Evolutionary conservation across 805 yeast species (phyloP).

Genomic region (Starmera quercuum): DNA sequence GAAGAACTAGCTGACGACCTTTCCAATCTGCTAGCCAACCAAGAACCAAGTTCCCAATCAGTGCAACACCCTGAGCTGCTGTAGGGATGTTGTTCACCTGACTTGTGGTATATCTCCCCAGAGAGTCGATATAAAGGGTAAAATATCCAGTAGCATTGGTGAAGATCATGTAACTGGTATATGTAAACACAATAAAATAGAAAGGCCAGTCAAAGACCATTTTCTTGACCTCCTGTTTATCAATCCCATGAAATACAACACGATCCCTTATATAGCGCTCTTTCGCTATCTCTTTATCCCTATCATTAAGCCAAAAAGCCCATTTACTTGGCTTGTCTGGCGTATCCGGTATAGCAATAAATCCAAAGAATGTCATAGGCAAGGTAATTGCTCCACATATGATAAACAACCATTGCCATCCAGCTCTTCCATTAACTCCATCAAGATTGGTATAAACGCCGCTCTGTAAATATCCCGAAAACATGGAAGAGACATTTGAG

Average conservation of each 20-base stretch:
- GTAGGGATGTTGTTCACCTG: slow-evolving; percentile 2
- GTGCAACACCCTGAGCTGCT: slow-evolving; percentile 2
- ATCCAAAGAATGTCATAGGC: slow-evolving; percentile 46
- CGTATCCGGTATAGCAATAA: slow-evolving; percentile 61
- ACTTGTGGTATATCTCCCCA: slow-evolving; percentile 25
- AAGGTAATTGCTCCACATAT: slow-evolving; percentile 65
- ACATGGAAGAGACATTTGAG: slow-evolving; percentile 36
- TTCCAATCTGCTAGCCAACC: slow-evolving; percentile 3
- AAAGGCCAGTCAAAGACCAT: slow-evolving; percentile 49
- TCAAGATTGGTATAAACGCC: slow-evolving; percentile 19
- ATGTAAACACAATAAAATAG: slow-evolving; percentile 42
- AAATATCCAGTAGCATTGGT: slow-evolving; percentile 49
- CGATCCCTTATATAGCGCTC: slow-evolving; percentile 32
- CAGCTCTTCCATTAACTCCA: slow-evolving; percentile 48
- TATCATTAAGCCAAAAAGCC: slow-evolving; percentile 64
- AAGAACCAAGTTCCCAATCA: slow-evolving; percentile 1
- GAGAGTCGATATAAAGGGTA: slow-evolving; percentile 41
- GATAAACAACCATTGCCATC: slow-evolving; percentile 78
- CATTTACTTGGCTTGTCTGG: slow-evolving; percentile 38
- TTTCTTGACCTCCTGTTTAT: slow-evolving; percentile 38
- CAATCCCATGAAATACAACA: slow-evolving; percentile 27
- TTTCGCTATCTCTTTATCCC: slow-evolving; percentile 59
- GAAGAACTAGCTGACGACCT: not conserved
- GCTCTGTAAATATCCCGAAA: slow-evolving; percentile 32
- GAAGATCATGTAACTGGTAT: slow-evolving; percentile 50